Base-by-base conservation (phyloP, 208 protist species). In the Strigomonas culicis region DNA sequence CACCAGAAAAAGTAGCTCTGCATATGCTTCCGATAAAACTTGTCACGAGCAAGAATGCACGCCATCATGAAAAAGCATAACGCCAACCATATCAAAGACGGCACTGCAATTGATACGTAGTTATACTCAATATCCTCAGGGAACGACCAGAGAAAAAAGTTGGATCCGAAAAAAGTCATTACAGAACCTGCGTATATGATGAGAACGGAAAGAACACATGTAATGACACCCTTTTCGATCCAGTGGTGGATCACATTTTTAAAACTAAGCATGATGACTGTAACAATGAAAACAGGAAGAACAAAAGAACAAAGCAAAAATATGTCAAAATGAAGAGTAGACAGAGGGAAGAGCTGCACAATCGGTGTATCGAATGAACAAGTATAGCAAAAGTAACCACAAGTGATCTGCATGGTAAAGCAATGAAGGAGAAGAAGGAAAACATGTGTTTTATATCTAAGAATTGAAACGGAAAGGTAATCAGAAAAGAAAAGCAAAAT, bases 111-210 rank as follows among this genome's bases (percentile, higher is more conserved):
- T 44, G 59, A 58, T 28, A 70, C 60, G 46, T 81, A 81, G 56
- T 62, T 81, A 25, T 66, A 43, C 36, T 81, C 74, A n/a, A 77
- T 24, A 28, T 62, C 75, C 13, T 58, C 49, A 32, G 34, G n/a
- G 56, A 81, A 81, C 24, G 75, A 81, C 75, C 70, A 81, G 15
- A 81, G 30, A 66, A 70, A 81, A 68, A 81, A 81, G 66, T 81
- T 81, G 66, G 72, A 74, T 15, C 75, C 70, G 55, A 77, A 75
- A 63, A 77, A 77, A 59, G 77, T 75, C 75, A 81, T 81, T 17
- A 68, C 52, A 25, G 75, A 74, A 27, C 66, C 70, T n/a, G 62
- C 43, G 55, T 74, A 81, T 0, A 81, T 43, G 10, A 63, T 31
- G 47, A 77, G 24, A 36, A 72, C 52, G n/a, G n/a, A n/a, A n/a